Evolutionary conservation across 2,329 filamentous ascomycete species (phyloP).

Genomic region (Cercospora brassicicola): DNA sequence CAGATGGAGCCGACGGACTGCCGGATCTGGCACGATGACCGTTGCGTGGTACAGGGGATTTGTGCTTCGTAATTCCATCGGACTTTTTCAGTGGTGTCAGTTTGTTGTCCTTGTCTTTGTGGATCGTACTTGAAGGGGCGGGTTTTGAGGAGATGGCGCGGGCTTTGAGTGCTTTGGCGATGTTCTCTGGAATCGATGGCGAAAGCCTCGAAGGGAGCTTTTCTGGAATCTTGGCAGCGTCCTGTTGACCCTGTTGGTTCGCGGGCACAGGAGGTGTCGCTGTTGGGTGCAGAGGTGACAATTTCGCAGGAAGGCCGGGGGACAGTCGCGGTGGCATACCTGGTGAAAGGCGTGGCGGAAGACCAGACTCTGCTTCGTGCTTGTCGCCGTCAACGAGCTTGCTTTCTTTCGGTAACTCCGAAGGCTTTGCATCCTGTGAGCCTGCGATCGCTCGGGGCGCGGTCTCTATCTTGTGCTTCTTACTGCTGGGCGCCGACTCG

Average conservation of each 20-base stretch:
- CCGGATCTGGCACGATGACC: conserved; percentile 33
- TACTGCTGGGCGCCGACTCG: conserved; percentile 6
- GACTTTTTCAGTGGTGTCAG: conserved; percentile 27
- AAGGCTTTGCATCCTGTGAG: not conserved
- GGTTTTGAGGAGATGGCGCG: conserved; percentile 28
- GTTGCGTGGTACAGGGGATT: conserved; percentile 35
- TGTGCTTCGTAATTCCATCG: conserved; percentile 27
- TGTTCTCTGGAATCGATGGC: conserved; percentile 57
- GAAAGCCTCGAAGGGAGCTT: conserved; percentile 57
- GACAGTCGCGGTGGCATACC: conserved; percentile 24
- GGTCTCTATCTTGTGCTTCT: conserved; percentile 17
- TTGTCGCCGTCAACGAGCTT: conserved; percentile 7
- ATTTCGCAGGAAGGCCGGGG: conserved; percentile 24
- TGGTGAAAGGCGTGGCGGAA: conserved; percentile 25
- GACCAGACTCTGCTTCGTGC: conserved; percentile 12
- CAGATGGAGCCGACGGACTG: conserved; percentile 32
- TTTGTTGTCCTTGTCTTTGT: conserved; percentile 27
- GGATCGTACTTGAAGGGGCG: conserved; percentile 12
- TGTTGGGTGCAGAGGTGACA: conserved; percentile 23
- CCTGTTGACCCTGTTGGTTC: not conserved
- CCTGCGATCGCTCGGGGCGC: conserved; percentile 4
- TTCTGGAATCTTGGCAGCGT: conserved; percentile 17
- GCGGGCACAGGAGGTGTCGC: not conserved
- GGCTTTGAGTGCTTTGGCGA: conserved; percentile 55
- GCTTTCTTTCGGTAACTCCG: not conserved